phyloP scores from a whole-genome alignment of 306 rosid genomes.

The Citrullus amarus region DNA sequence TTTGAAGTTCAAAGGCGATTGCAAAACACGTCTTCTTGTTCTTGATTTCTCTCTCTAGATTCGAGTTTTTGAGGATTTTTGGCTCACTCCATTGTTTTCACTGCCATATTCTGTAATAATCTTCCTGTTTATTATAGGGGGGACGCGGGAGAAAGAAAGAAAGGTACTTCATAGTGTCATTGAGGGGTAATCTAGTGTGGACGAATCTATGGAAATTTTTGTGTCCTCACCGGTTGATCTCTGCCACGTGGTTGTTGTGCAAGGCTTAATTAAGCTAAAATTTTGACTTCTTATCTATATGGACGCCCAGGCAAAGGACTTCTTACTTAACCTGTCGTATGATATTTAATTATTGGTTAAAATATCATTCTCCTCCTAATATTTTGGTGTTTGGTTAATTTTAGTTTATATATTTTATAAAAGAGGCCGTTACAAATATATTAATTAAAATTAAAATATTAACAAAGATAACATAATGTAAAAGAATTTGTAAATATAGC shows the following conservation, averaged over 20 bases:
- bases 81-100: not conserved
- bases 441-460: too few species aligned
- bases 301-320: not conserved
- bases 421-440: too few species aligned
- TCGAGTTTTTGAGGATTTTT: not conserved
- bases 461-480: too few species aligned
- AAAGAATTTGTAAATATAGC: too few species aligned
- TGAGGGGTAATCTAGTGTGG: not conserved
- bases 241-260: not conserved
- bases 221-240: not conserved
- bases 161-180: not conserved
- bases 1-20: not conserved
- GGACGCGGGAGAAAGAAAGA: not conserved
- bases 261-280: too few species aligned
- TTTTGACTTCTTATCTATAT: not conserved
- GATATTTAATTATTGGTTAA: too few species aligned
- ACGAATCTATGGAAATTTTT: not conserved
- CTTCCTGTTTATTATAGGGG: not conserved
- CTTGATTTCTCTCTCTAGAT: constrained; percentile 3
- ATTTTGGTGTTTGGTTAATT: too few species aligned
- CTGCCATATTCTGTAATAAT: not conserved
- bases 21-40: not conserved
- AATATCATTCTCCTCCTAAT: too few species aligned
- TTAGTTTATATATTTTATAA: too few species aligned
- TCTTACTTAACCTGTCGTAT: not conserved